Evolutionary conservation across 768 basidiomycete species (phyloP), one percentile per base, ranked within the genome.

Genomic region (Suillus variegatus): DNA sequence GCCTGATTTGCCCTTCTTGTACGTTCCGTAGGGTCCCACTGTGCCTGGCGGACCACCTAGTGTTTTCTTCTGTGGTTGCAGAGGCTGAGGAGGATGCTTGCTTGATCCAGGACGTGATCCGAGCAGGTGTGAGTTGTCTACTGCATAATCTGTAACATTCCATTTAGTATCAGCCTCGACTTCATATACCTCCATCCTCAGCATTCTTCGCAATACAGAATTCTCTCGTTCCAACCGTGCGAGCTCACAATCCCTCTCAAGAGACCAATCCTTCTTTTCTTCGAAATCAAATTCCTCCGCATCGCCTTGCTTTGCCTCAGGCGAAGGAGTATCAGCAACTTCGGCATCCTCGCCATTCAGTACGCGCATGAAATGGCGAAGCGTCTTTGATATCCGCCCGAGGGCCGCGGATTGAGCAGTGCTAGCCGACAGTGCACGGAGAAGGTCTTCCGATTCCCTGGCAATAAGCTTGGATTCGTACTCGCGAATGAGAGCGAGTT

Each of bases 211-310:
- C 67, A 99, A 78, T 68, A 92, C 85, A 61, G 86, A 84, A 73
- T 99, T 99, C 81, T 99, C 97, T 69, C 83, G 86, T 78, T 96
- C 89, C 47, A 99, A 80, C 60, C 95, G 83, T 40, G 88, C 86
- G 3, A 99, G 86, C 79, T 99, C 97, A 72, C 89, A 90, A 75
- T 99, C 97, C 66, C 96, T 83, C 71, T 95, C 93, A 67, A 99
- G 76, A 1, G 93, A 89, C 81, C 89, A 86, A 66, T 97, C 93
- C 41, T 74, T 79, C 40, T 79, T 77, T 49, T 71, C 70, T 3
- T 66, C 71, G 25, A 78, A 77, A n/a, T 69, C 75, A 62, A 68
- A 36, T 22, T 65, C 65, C 13, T 61, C 65, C 52, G 47, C 16
- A 1, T 20, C 12, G 0, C 66, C 47, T 25, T 57, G 56, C 22